These are phyloP conservation scores for Cardamine occulta DNA, from an alignment of 345 rosid genomes.

Conservation along the genomic window DNA sequence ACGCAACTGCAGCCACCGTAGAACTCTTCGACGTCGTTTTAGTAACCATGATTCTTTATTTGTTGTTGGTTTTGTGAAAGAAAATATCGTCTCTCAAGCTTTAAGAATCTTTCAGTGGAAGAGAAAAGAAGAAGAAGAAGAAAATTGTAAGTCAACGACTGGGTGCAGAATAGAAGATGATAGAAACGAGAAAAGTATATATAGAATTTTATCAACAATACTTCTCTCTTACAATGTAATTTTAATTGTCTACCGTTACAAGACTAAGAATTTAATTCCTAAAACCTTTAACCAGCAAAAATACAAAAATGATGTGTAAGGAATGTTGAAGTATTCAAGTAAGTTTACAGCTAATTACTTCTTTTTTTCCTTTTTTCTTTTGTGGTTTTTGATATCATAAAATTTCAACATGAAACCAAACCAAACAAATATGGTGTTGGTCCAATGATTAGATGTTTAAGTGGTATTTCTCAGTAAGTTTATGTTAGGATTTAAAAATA, in stretches of 20 bases:
- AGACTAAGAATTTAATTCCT: neutral
- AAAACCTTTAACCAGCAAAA: neutral
- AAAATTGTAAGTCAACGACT: neutral
- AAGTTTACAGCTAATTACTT: conserved; percentile 4
- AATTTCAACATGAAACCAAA: no score
- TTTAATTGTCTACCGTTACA: neutral
- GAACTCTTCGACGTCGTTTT: conserved; percentile 9
- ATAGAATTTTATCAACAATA: neutral
- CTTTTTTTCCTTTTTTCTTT: no score
- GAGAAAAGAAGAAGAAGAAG: conserved; percentile 12
- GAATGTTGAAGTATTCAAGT: no score
- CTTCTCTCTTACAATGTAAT: neutral
- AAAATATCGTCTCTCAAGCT: conserved; percentile 2
- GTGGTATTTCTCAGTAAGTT: no score
- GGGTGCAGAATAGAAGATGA: neutral
- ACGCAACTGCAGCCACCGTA: conserved; percentile 6
- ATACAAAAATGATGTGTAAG: no score
- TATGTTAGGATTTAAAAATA: no score
- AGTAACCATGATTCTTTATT: conserved; percentile 10
- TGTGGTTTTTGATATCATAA: no score
- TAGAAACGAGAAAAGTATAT: neutral
- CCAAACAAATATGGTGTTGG: no score
- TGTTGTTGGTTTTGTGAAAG: neutral
- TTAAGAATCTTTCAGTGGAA: conserved; percentile 18
- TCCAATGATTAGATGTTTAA: no score